Base-by-base conservation (phyloP, 208 protist species). In the Leishmania gerbilli region DNA sequence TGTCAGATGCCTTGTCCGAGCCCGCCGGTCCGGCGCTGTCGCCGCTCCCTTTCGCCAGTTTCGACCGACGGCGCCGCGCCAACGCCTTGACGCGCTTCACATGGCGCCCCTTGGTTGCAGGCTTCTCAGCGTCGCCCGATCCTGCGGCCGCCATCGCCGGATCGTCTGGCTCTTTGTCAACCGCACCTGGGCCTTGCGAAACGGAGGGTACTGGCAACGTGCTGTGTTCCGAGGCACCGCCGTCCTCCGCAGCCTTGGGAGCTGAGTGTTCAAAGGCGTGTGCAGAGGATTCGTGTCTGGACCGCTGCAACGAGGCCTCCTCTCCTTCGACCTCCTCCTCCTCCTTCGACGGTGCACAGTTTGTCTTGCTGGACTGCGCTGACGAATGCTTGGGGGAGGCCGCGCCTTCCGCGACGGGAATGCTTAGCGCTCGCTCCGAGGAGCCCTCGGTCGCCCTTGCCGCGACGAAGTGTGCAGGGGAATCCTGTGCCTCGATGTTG, bases 341-440 rank as follows among this genome's bases (percentile, higher is more conserved):
- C 31, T 17, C 72, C 15, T 56, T 17, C 17, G 17, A 19, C 71
- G 27, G 45, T 40, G 71, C 40, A 24, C 24, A 15, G 71, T 40
- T 75, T 37, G 9, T 19, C 47, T 56, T 37, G 27, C 71, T 75
- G 11, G 56, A 42, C 1, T 1, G 51, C 53, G 72, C 4, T 40
- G 49, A n/a, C 8, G n/a, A 13, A 42, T 47, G 21, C 6, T 55
- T 19, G 27, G 62, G 65, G 60, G 51, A 64, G 49, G 45, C 27
- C 0, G 56, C 45, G 15, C 6, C 62, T 11, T 42, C 58, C 27
- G 75, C 68, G 9, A 76, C 76, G 17, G 75, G 75, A 51, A 84
- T 80, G 76, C 76, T 84, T 34, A 79, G 40, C 74, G n/a, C 31
- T 34, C 49, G 19, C 6, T 62, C 76, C 7, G 80, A 74, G 40